Evolutionary conservation across 2,329 filamentous ascomycete species (phyloP), one percentile per base, ranked within the genome.

Genomic region (Tolypocladium inflatum): DNA sequence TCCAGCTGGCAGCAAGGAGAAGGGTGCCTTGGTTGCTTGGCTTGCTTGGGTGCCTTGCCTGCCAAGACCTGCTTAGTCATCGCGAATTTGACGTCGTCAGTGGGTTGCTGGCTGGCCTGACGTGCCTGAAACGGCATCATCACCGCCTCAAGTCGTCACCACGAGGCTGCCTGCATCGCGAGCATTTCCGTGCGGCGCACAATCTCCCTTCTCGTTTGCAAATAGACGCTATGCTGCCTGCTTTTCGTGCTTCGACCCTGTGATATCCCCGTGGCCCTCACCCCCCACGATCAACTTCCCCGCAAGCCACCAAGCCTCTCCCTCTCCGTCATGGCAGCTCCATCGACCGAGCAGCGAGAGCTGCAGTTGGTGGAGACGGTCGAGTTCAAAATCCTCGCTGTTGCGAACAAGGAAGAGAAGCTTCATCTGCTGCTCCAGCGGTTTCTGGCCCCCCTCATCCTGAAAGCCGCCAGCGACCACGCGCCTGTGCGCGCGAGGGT

Each of bases 391-490:
- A 94, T 97, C 66, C 70, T 85, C 19, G 88, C 84, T 35, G 83
- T 93, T 56, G 88, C 92, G 35, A 89, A 91, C 65, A 87, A 91
- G 55, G 93, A 97, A 70, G 80, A 84, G 62, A 95, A 93, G 74
- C 82, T 99, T 1, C 85, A 93, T 70, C 76, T 85, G 30, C 78
- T 94, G 19, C 79, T 99, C 21, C 85, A 88, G 66, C 86, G 83
- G 48, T 97, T 93, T 68, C 79, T 99, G 33, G 78, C 89, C 4
- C 88, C 93, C 0, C 75, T 97, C 13, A 81, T 99, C 3, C 79
- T 97, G 59, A 97, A 97, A 70, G 85, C 95, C 38, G 86, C 82
- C 38, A 97, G 92, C 54, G 88, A 91, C 30, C 84, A 92, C 73
- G 80, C 85, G 55, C 80, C 85, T 51, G 94, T 97, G 35, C 84